A percentile compares a stretch with the other conserved stretches of the same genome.
phyloP scores from a whole-genome alignment of 1,284 basidiomycete genomes.

The Ceratobasidium papillatum region DNA sequence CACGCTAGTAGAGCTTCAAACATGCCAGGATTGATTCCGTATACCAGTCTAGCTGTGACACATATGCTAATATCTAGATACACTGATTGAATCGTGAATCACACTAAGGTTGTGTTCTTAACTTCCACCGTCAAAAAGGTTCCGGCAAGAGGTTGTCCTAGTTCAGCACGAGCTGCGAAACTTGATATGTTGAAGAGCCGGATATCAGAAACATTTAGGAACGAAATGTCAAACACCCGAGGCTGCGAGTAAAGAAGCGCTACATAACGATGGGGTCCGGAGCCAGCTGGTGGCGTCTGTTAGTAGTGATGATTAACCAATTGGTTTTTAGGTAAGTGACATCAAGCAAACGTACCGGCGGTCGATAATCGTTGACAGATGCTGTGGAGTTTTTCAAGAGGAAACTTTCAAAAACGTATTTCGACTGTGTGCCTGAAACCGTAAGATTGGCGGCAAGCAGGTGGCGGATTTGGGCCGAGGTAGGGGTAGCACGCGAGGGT shows the following conservation, averaged over 20 bases:
- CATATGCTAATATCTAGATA: not conserved
- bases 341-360: conserved; percentile 5
- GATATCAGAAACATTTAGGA: conserved; percentile 27
- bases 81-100: not conserved
- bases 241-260: conserved; percentile 39
- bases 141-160: conserved; percentile 32
- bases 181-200: conserved; percentile 28
- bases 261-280: conserved; percentile 36
- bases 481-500: conserved; percentile 31
- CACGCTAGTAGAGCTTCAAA: too few species aligned
- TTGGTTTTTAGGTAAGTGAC: not conserved
- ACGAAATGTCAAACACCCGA: conserved; percentile 23
- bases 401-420: conserved; percentile 8
- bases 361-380: conserved; percentile 18
- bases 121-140: conserved; percentile 39
- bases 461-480: conserved; percentile 29
- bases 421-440: conserved; percentile 8
- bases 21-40: too few species aligned
- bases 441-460: conserved; percentile 24
- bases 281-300: conserved; percentile 29
- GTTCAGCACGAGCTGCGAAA: conserved; percentile 26
- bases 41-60: too few species aligned
- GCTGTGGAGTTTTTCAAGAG: conserved; percentile 34
- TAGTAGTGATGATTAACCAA: not conserved
- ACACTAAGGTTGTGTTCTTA: conserved; percentile 1